Conservation (phyloP, 2,329 filamentous ascomycete genomes). For the Rhynchosporium graminicola region DNA sequence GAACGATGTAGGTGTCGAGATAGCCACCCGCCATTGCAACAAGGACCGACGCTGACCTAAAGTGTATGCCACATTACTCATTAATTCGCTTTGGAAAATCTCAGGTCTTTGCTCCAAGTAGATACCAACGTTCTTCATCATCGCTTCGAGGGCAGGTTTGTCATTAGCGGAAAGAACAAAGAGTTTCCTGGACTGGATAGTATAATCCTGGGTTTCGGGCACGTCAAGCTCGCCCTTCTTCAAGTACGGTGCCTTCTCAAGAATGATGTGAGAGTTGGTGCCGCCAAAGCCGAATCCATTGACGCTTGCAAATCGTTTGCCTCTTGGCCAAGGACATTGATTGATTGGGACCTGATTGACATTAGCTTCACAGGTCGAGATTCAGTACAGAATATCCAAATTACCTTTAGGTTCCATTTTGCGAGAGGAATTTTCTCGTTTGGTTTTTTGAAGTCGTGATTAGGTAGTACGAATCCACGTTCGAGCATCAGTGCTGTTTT, state of each 20-base stretch:
- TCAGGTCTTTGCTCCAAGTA: constrained; percentile 38
- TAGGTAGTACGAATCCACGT: constrained; percentile 36
- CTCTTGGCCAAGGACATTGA: constrained; percentile 35
- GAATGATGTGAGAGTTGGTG: constrained; percentile 44
- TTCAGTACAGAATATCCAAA: background rate
- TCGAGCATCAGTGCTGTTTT: constrained; percentile 39
- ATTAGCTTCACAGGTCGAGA: constrained; percentile 14
- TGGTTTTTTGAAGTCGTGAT: constrained; percentile 41
- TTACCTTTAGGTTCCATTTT: constrained; percentile 44
- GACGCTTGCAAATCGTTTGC: constrained; percentile 51
- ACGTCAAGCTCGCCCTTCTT: constrained; percentile 32
- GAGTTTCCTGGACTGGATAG: constrained; percentile 38
- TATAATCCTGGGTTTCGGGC: constrained; percentile 22
- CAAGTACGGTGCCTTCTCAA: constrained; percentile 37
- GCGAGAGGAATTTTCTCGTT: constrained; percentile 44
- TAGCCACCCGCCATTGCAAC: constrained; percentile 36
- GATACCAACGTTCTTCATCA: constrained; percentile 37
- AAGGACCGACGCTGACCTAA: constrained; percentile 36
- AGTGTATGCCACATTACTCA: constrained; percentile 39
- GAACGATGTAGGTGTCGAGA: constrained; percentile 32
- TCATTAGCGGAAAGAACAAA: constrained; percentile 36
- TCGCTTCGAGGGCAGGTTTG: constrained; percentile 31
- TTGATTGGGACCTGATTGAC: constrained; percentile 35
- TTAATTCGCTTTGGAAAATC: constrained; percentile 37
- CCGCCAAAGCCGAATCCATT: constrained; percentile 44